Evolutionary conservation across 169 alveolate species (phyloP).

Genomic region (Babesia sp.): DNA sequence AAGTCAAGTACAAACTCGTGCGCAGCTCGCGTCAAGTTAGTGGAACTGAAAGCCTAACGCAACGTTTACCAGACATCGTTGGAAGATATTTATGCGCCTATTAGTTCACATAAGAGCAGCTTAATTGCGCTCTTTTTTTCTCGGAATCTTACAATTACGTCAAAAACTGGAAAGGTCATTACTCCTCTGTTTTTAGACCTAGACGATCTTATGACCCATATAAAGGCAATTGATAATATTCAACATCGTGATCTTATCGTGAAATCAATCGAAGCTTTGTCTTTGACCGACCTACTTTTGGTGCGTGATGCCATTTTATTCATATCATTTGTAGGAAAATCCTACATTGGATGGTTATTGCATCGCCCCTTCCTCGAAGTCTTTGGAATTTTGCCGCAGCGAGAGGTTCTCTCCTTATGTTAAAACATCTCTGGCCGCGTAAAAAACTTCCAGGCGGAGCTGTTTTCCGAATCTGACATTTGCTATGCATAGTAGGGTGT

Average conservation of each 20-base stretch:
- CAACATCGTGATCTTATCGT: conserved; percentile 25
- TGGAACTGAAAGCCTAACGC: no score
- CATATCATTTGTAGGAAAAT: conserved; percentile 9
- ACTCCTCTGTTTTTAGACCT: conserved; percentile 47
- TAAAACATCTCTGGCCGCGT: neutral
- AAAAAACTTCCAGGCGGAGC: neutral
- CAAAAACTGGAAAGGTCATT: neutral
- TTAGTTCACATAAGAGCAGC: neutral
- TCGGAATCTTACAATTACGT: neutral
- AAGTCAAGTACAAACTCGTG: conserved; percentile 28
- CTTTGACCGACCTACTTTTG: conserved; percentile 38
- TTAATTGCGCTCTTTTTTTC: conserved; percentile 32
- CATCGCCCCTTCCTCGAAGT: conserved; percentile 2
- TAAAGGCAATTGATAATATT: neutral
- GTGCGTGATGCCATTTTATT: conserved; percentile 10
- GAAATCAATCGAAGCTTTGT: conserved; percentile 23
- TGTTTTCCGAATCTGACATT: neutral
- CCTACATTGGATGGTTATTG: conserved; percentile 9
- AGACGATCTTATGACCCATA: conserved; percentile 21
- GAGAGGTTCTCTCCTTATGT: conserved; percentile 22
- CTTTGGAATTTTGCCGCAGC: conserved; percentile 20
- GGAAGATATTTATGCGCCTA: conserved; percentile 7
- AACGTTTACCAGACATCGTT: neutral
- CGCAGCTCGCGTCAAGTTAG: conserved; percentile 52
- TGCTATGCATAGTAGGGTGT: neutral